Percentiles rank a stretch among this genome's conserved stretches.
Conservation (phyloP, 2,329 filamentous ascomycete species). For the Salinomyces thailandicus region DNA sequence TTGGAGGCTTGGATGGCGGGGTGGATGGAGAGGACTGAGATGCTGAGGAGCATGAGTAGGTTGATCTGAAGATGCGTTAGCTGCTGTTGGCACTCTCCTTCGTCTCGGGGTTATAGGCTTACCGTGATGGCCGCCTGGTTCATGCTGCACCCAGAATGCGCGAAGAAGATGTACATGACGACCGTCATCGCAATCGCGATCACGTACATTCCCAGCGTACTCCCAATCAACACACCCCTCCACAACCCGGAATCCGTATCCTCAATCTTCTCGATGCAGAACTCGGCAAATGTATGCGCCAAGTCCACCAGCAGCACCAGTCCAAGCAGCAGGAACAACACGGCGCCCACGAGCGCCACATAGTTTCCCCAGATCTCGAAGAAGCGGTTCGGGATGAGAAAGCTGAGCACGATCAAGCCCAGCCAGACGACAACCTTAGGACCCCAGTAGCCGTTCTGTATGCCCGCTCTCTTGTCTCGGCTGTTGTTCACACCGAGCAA, state of each 20-base stretch:
- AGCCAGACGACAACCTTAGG: conserved; percentile 91
- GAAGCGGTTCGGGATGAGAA: conserved; percentile 90
- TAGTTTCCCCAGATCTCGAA: conserved; percentile 96
- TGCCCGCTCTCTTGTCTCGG: conserved; percentile 71
- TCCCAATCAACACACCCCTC: conserved; percentile 80
- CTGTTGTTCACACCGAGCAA: conserved; percentile 80
- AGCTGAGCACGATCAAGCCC: conserved; percentile 75
- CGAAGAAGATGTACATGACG: conserved; percentile 96
- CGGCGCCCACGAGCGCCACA: conserved; percentile 74
- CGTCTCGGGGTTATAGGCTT: conserved; percentile 18
- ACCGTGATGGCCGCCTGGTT: conserved; percentile 89
- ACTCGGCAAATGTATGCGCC: conserved; percentile 94
- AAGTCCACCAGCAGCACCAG: conserved; percentile 88
- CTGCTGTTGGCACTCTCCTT: not conserved
- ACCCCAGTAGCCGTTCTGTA: conserved; percentile 99
- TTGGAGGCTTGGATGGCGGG: conserved; percentile 85
- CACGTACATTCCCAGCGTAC: conserved; percentile 87
- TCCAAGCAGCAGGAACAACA: conserved; percentile 86
- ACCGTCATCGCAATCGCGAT: conserved; percentile 88
- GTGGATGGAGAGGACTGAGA: conserved; percentile 80
- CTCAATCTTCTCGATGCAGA: conserved; percentile 89
- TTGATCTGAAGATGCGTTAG: conserved; percentile 52
- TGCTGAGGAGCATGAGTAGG: conserved; percentile 66
- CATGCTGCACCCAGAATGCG: conserved; percentile 71
- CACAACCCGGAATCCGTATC: conserved; percentile 73